Percentiles rank a stretch among this genome's conserved stretches.
phyloP scores from a whole-genome alignment of 495 filamentous ascomycete species.

The Corynascus novoguineensis region DNA sequence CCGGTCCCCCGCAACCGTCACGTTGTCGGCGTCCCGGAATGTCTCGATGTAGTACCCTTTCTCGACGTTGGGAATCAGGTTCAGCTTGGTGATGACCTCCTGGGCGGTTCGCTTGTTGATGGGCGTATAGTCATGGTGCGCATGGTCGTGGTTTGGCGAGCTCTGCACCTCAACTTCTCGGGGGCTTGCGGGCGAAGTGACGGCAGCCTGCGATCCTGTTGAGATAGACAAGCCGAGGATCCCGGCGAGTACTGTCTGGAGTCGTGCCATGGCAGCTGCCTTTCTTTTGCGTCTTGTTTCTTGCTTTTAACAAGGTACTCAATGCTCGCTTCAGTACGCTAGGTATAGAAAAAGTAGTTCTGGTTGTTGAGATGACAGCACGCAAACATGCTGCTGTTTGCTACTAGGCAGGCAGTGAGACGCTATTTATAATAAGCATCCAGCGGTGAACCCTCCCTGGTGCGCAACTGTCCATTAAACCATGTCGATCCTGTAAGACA shows the following conservation, averaged over 20 bases:
- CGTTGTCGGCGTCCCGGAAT: constrained; percentile 34
- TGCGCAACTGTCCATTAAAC: too few relatives aligned
- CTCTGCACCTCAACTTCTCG: neutral
- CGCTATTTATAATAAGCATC: too few relatives aligned
- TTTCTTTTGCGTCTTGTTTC: too few relatives aligned
- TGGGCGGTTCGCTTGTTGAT: constrained; percentile 29
- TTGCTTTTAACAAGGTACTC: too few relatives aligned
- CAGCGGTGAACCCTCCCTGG: too few relatives aligned
- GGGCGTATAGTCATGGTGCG: neutral
- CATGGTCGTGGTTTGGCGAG: neutral
- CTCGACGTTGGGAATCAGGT: constrained; percentile 39
- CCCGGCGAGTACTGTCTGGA: neutral
- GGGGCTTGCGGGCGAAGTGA: too few relatives aligned
- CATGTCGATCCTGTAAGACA: too few relatives aligned
- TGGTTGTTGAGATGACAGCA: too few relatives aligned
- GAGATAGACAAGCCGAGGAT: neutral
- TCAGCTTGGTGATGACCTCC: constrained; percentile 36
- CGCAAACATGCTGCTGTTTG: too few relatives aligned
- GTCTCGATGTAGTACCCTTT: constrained; percentile 46
- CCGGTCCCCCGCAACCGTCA: constrained; percentile 23
- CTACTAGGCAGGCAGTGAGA: too few relatives aligned
- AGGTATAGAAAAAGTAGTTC: too few relatives aligned
- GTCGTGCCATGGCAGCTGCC: neutral
- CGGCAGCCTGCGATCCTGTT: neutral
- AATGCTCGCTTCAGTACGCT: too few relatives aligned